phyloP scores from a whole-genome alignment of 805 yeast genomes.

The Cephaloascus fragrans region DNA sequence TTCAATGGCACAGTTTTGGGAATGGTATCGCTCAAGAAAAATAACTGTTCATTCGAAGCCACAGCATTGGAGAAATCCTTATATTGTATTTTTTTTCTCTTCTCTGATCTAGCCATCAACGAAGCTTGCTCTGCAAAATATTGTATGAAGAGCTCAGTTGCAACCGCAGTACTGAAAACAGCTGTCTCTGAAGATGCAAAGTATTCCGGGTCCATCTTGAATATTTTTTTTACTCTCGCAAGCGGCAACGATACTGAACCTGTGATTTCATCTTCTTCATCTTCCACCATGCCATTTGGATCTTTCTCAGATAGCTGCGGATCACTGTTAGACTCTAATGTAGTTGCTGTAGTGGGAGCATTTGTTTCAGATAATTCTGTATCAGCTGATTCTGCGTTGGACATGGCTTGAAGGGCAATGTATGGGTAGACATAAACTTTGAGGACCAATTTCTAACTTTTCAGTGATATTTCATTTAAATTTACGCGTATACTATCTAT shows the following conservation, averaged over 20 bases:
- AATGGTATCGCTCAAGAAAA: conserved; percentile 56
- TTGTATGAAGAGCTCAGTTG: conserved; percentile 66
- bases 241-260: conserved; percentile 43
- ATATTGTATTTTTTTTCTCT: conserved; percentile 61
- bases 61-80: conserved; percentile 63
- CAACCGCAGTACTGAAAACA: conserved; percentile 67
- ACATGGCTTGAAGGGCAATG: too few species aligned
- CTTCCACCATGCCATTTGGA: too few species aligned
- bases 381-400: too few species aligned
- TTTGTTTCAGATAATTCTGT: too few species aligned
- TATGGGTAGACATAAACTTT: too few species aligned
- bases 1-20: conserved; percentile 50
- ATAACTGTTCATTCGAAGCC: conserved; percentile 43
- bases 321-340: too few species aligned
- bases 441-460: too few species aligned
- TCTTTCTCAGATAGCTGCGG: too few species aligned
- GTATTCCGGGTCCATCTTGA: conserved; percentile 71
- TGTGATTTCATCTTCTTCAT: conserved; percentile 13
- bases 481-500: too few species aligned
- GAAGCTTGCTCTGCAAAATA: conserved; percentile 65
- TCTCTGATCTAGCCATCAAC: conserved; percentile 51
- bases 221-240: conserved; percentile 58
- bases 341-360: too few species aligned
- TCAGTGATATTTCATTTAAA: too few species aligned
- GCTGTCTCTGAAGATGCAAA: conserved; percentile 59